Evolutionary conservation across 2,329 filamentous ascomycete genomes (phyloP), one percentile per base, ranked within the genome.

Genomic region (Alternaria conjuncta): DNA sequence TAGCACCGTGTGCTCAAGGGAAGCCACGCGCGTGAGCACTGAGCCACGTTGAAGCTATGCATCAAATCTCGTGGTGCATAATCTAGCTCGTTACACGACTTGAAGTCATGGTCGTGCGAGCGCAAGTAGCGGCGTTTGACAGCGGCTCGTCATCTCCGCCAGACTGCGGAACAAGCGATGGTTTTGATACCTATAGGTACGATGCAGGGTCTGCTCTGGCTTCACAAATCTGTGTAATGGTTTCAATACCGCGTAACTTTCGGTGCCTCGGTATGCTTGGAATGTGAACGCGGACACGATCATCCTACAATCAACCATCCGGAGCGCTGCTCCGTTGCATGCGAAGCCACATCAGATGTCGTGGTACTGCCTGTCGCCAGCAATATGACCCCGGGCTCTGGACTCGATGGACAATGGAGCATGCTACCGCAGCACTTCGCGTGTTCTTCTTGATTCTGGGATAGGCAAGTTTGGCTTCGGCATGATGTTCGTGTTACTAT

Each of bases 11-110:
- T 50, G 50, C 15, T 45, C 28, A n/a, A 71, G 13, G 12, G 23
- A 62, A 67, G 57, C 64, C 65, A 66, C 63, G 61, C 67, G 63
- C 54, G 57, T 65, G 61, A 47, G 60, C 59, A 64, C 50, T 60
- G 60, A 55, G 43, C 68, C 75, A 75, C 71, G 71, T 75, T 76
- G 51, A 61, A 32, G 60, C 43, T 45, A 68, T 59, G 69, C 68
- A 64, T 47, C 57, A 64, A 58, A 78, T 72, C 62, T 78, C 75
- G 76, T 72, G 68, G 70, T 78, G 76, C 76, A 78, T 79, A 71
- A 70, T 69, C 74, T 78, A 78, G 76, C 61, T 49, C 45, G 68
- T 78, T 66, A 60, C 68, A 77, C 73, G 51, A 46, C 71, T 58
- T 65, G 43, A 25, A 43, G 36, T 45, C 60, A 30, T 12, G 49